A percentile compares a stretch with the other conserved stretches of the same genome.
Conservation (phyloP, 495 filamentous ascomycete species). For the Hypoxylon rickii region DNA sequence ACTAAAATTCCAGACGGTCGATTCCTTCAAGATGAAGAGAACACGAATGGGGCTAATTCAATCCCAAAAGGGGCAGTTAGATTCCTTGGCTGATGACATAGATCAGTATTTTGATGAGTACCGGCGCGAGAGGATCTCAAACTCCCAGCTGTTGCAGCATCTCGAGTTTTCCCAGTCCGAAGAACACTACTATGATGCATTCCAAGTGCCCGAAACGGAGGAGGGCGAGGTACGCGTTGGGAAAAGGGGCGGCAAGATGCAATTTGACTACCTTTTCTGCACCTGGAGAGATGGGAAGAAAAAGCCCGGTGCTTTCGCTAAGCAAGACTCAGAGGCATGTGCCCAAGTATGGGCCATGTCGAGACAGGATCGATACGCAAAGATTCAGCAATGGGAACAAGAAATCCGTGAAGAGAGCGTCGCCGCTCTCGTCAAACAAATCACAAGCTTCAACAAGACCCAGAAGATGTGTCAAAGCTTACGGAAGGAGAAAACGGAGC, state of each 20-base stretch:
- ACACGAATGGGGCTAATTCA: conserved; percentile 49
- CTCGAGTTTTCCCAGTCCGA: conserved; percentile 65
- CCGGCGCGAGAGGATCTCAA: background rate
- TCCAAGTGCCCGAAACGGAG: conserved; percentile 47
- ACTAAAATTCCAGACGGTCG: conserved; percentile 49
- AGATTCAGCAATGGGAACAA: conserved; percentile 52
- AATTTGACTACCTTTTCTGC: conserved; percentile 57
- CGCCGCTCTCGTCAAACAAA: conserved; percentile 41
- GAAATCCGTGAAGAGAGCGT: conserved; percentile 57
- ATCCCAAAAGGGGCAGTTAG: conserved; percentile 37
- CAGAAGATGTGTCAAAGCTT: conserved; percentile 47
- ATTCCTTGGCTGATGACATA: conserved; percentile 17
- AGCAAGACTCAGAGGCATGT: too few relatives aligned
- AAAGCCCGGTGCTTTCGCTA: conserved; percentile 24
- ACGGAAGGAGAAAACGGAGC: conserved; percentile 49
- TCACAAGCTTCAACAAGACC: conserved; percentile 48
- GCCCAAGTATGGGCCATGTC: conserved; percentile 61
- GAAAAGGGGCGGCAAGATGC: conserved; percentile 50
- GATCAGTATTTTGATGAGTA: conserved; percentile 16
- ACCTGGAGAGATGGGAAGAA: conserved; percentile 58
- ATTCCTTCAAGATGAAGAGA: background rate
- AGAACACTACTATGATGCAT: conserved; percentile 58
- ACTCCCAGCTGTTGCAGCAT: conserved; percentile 57
- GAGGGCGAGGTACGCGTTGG: conserved; percentile 54
- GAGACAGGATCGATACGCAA: conserved; percentile 37